Percentiles rank a stretch among this genome's conserved stretches.
phyloP scores from a whole-genome alignment of 768 basidiomycete genomes.

The Russula lepida region DNA sequence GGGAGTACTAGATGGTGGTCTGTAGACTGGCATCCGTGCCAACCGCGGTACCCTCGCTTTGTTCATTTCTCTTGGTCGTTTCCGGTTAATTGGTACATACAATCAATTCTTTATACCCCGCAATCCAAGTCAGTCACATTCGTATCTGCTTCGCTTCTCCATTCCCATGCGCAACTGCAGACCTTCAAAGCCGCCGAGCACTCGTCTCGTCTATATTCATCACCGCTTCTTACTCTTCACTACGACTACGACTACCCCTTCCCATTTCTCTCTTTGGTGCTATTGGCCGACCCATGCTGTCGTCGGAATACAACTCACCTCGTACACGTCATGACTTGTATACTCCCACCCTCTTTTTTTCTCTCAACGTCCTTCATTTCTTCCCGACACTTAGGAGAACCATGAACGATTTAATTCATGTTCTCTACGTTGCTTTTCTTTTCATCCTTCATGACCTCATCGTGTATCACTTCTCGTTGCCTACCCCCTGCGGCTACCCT shows the following conservation, averaged over 20 bases:
- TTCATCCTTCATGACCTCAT: not conserved
- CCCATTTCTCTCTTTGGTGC: not conserved
- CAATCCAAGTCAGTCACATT: constrained; percentile 23
- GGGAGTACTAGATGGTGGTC: constrained; percentile 80
- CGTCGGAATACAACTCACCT: constrained; percentile 1
- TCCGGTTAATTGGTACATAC: constrained; percentile 23
- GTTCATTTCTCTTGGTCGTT: constrained; percentile 17
- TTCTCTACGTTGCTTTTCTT: constrained; percentile 2
- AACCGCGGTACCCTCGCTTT: constrained; percentile 11
- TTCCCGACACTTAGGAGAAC: not conserved
- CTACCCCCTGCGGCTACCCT: not conserved
- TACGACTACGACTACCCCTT: no score
- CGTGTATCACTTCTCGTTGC: constrained; percentile 2
- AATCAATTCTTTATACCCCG: constrained; percentile 22
- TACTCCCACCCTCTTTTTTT: constrained; percentile 11
- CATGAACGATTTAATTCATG: not conserved
- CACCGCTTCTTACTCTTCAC: not conserved
- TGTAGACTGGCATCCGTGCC: constrained; percentile 33
- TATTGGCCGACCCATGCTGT: constrained; percentile 9
- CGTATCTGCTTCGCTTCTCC: constrained; percentile 13
- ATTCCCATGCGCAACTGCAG: constrained; percentile 12
- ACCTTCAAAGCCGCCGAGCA: not conserved
- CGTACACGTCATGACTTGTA: constrained; percentile 7
- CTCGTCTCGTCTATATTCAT: not conserved
- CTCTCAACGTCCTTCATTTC: not conserved